phyloP scores from a whole-genome alignment of 192 early-diverging fungal genomes.

The Coemansia sp. region DNA sequence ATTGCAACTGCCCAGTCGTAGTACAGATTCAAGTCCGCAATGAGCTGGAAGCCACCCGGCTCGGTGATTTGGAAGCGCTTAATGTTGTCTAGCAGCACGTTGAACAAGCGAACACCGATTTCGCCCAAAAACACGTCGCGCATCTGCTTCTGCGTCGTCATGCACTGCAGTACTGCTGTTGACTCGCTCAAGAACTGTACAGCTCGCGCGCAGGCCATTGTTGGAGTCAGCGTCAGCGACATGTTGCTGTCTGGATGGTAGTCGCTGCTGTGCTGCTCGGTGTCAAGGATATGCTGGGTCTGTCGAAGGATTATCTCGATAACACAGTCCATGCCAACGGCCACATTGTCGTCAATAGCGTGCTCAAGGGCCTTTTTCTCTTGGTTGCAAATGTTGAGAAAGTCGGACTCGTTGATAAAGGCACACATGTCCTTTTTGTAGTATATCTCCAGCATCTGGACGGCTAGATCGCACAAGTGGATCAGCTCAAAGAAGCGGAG shows the following conservation, averaged over 20 bases:
- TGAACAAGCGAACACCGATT: slow-evolving; percentile 83
- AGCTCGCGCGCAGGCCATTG: slow-evolving; percentile 76
- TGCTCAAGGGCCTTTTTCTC: slow-evolving; percentile 91
- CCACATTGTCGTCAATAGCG: slow-evolving; percentile 86
- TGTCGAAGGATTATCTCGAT: slow-evolving; percentile 87
- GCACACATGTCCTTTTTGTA: slow-evolving; percentile 84
- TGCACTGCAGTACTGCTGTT: slow-evolving; percentile 66
- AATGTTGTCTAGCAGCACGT: slow-evolving; percentile 81
- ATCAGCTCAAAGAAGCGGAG: slow-evolving; percentile 91
- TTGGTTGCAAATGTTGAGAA: slow-evolving; percentile 86
- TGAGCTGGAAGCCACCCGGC: slow-evolving; percentile 88
- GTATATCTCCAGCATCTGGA: slow-evolving; percentile 95
- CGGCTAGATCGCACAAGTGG: slow-evolving; percentile 89
- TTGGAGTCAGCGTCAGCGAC: slow-evolving; percentile 69
- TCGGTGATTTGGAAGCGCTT: slow-evolving; percentile 78
- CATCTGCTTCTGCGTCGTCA: slow-evolving; percentile 80
- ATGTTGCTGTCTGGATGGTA: slow-evolving; percentile 71
- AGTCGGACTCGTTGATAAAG: slow-evolving; percentile 88
- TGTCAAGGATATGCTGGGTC: slow-evolving; percentile 79
- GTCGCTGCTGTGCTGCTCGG: slow-evolving; percentile 67
- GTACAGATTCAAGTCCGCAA: slow-evolving; percentile 59
- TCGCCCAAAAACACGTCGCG: slow-evolving; percentile 91
- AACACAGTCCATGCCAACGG: slow-evolving; percentile 88
- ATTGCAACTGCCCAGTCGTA: slow-evolving; percentile 48
- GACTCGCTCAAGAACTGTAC: slow-evolving; percentile 80